phyloP scores from a whole-genome alignment of 78 protist species.

The Dictyostelium intermedium region DNA sequence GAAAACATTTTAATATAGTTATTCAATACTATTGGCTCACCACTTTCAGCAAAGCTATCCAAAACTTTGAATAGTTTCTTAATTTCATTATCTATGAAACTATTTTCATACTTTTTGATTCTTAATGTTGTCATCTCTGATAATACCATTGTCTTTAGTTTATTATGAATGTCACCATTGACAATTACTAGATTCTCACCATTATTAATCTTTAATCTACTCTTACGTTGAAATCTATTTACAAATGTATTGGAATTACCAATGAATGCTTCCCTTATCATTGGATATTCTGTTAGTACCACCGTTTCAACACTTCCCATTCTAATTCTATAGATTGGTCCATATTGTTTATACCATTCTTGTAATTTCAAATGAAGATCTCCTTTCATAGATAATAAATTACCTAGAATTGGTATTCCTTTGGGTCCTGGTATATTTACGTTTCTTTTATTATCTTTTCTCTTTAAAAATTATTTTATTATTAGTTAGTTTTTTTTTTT shows the following conservation, averaged over 20 bases:
- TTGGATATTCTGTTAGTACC: constrained; percentile 5
- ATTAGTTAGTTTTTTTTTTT: too few relatives aligned
- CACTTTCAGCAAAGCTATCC: not conserved
- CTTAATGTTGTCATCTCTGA: not conserved
- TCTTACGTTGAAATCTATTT: not conserved
- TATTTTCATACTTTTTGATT: not conserved
- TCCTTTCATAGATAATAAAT: not conserved
- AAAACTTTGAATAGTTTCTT: not conserved
- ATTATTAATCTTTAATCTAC: not conserved
- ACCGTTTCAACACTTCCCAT: constrained; percentile 18
- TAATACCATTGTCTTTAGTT: not conserved
- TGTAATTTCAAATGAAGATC: not conserved
- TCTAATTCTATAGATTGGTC: not conserved
- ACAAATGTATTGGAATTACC: not conserved
- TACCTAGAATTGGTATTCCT: not conserved
- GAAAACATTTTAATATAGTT: not conserved
- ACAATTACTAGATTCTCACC: not conserved
- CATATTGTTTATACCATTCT: constrained; percentile 39
- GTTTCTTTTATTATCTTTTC: not conserved
- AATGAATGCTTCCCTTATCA: constrained; percentile 21
- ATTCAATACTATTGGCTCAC: not conserved
- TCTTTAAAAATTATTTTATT: not conserved
- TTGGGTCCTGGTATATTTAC: not conserved
- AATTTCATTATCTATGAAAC: not conserved
- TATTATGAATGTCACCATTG: constrained; percentile 30